Percentiles rank a stretch among this genome's conserved stretches.
These are phyloP conservation scores for Calonectria pauciramosa DNA, from an alignment of 2,329 filamentous ascomycete species.

Conservation along the genomic window DNA sequence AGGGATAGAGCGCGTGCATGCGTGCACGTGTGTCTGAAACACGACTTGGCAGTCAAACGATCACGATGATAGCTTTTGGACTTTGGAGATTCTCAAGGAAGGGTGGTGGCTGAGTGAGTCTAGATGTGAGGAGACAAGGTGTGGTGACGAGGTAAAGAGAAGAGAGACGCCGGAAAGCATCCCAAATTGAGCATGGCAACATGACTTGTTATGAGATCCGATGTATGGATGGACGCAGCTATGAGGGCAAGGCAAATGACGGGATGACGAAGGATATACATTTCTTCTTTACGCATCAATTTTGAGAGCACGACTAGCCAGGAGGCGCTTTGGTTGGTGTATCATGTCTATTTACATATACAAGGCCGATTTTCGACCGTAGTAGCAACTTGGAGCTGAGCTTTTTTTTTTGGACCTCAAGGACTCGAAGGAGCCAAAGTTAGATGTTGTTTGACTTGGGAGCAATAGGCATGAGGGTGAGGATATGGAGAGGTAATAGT, in stretches of 20 bases:
- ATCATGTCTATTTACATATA: conserved; percentile 29
- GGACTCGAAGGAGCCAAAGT: neutral
- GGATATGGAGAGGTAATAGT: neutral
- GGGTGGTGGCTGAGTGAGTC: neutral
- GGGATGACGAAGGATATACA: conserved; percentile 36
- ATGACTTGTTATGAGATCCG: conserved; percentile 23
- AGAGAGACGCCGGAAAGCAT: conserved; percentile 11
- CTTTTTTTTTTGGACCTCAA: neutral
- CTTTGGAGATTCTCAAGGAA: conserved; percentile 18
- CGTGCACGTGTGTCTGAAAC: neutral
- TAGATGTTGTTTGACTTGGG: neutral
- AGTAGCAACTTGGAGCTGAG: neutral
- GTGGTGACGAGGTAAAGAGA: neutral
- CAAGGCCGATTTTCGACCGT: conserved; percentile 12
- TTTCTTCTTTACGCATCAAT: conserved; percentile 31
- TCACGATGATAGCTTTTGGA: conserved; percentile 19
- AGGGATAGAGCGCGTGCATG: neutral
- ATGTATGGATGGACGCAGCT: conserved; percentile 23
- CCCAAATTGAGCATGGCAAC: conserved; percentile 25
- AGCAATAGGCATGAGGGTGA: neutral
- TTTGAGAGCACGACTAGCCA: conserved; percentile 17
- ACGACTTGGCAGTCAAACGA: conserved; percentile 11
- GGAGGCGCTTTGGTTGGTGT: conserved; percentile 13
- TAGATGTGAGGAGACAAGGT: neutral
- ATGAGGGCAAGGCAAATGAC: conserved; percentile 33